Evolutionary conservation across 768 basidiomycete species (phyloP), one percentile per base, ranked within the genome.

Genomic region (Hortiboletus campestris): DNA sequence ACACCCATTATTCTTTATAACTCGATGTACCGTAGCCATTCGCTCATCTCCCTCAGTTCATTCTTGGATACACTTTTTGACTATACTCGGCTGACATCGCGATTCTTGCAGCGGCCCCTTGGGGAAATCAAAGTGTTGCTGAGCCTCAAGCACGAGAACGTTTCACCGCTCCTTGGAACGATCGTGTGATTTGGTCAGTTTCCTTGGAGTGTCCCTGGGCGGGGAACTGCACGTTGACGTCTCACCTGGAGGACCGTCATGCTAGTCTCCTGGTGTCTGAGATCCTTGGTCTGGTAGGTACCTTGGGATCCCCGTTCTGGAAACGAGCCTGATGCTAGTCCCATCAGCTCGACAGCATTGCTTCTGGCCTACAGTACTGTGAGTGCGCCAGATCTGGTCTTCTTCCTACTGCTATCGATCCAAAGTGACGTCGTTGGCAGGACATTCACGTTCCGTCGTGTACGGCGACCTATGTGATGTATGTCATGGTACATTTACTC

Each of bases 401-500:
- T 6, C 14, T 14, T 12, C 6, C 6, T 17, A 8, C n/a, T 13
- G 17, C 19, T 2, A 17, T 16, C 22, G 3, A 25, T 7, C 3
- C 20, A 1, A 39, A 4, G 13, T 28, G 19, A 19, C 12, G 2
- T 44, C 28, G 1, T 20, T 40, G 9, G 12, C 17, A 52, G 55
- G 46, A 11, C 58, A 53, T 31, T 57, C 46, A 9, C 2, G 17
- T 28, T 42, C 47, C 14, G 22, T 60, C 4, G 56, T 60, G 19
- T 56, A 60, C 13, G 56, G 59, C 6, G 51, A 58, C n/a, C 39
- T 60, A 20, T 53, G 51, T 0, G 59, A 56, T 4, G 59, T 57
- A 41, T 8, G 58, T 50, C 4, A 25, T 25, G 13, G 3, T 41
- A 2, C 2, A 17, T 1, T 20, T 16, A 16, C n/a, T 49, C 8